Evolutionary conservation across 139 green algal genomes (phyloP).

Genomic region (Pseudopediastrum boryanum): DNA sequence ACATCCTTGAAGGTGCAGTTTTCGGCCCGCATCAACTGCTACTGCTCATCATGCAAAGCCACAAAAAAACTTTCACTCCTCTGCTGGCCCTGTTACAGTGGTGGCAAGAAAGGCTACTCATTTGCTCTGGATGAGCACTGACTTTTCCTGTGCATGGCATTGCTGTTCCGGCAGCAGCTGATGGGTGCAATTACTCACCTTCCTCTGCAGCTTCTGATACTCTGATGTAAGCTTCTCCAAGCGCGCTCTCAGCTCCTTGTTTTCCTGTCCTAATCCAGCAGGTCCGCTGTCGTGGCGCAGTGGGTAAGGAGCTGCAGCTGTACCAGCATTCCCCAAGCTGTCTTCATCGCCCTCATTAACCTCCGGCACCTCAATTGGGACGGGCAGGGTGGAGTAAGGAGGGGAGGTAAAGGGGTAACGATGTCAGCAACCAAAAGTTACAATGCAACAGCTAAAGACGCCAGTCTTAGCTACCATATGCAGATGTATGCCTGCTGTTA

Average conservation of each 20-base stretch:
- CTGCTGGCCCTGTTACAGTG: too few relatives aligned
- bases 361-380: conserved; percentile 24
- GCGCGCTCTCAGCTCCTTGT: conserved; percentile 17
- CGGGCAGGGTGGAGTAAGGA: too few relatives aligned
- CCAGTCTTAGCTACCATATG: neutral
- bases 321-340: neutral
- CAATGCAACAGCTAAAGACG: neutral
- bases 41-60: too few relatives aligned
- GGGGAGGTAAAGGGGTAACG: too few relatives aligned
- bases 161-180: neutral
- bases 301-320: neutral
- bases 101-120: too few relatives aligned
- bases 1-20: too few relatives aligned
- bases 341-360: conserved; percentile 39
- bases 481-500: neutral
- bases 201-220: neutral
- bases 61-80: too few relatives aligned
- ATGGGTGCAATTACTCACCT: conserved; percentile 4
- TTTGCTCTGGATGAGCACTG: too few relatives aligned
- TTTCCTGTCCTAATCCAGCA: conserved; percentile 18
- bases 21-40: too few relatives aligned
- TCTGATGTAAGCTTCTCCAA: conserved; percentile 23
- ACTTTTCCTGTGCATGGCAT: too few relatives aligned
- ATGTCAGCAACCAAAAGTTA: too few relatives aligned
- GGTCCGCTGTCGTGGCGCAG: neutral